Evolutionary conservation across 805 yeast species (phyloP), one percentile per base, ranked within the genome.

Genomic region (Candida suzukii): DNA sequence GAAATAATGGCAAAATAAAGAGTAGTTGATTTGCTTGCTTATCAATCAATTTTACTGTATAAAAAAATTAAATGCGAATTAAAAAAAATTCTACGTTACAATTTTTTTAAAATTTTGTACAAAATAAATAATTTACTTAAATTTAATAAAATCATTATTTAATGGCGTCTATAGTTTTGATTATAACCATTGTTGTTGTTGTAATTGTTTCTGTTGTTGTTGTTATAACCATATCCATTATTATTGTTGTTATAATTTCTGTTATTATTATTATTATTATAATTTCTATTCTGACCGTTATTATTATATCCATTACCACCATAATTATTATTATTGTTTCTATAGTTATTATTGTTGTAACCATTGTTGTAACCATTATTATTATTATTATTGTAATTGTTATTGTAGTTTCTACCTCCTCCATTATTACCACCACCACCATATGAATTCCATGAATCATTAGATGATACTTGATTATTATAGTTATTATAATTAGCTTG

Each of bases 361-460:
- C 43, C 39, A 37, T 47, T 38, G 30, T 38, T 37, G 21, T 67
- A 50, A 35, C 50, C 49, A 16, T 43, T 25, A 24, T 47, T 49
- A 16, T 37, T 42, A 43, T 45, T 41, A 41, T 39, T 40, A 24
- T 34, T 27, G 27, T 44, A 41, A 37, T 49, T 37, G 38, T 46
- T 44, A 24, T 47, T 40, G 35, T 44, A 42, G 26, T n/a, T n/a
- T n/a, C n/a, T n/a, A n/a, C n/a, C n/a, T n/a, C 48, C 45, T 11
- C 43, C 28, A 22, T 46, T 39, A 18, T 38, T 17, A 11, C n/a
- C 9, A n/a, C n/a, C 13, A 3, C 37, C 40, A 10, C 44, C 35
- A 21, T 46, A 40, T 28, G 39, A 40, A 32, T 44, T 42, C 38
- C 40, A 40, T 10, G 35, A 25, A 31, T 34, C 37, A 30, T 30